Evolutionary conservation across 345 rosid species (phyloP), one percentile per base, ranked within the genome.

Genomic region (Syzygium grande): DNA sequence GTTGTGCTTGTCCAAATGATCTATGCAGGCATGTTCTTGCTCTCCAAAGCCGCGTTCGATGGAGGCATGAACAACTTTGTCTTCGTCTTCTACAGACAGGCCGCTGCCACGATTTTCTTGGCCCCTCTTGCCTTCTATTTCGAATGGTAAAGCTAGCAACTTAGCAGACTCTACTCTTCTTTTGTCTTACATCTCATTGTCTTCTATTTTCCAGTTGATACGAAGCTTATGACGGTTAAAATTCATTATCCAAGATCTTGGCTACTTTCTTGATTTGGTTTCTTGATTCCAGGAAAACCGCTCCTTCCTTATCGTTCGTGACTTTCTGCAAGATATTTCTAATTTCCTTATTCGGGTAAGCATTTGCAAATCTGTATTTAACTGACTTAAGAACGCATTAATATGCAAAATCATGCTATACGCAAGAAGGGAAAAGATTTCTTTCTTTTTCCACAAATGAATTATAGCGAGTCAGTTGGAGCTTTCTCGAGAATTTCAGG

Each of bases 11-110:
- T 96, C 52, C 99, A 97, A 87, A 86, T 93, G n/a, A 94, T 97
- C 61, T 97, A 95, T 85, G 91, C 98, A 16, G 94, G 94, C 84
- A 95, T 97, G 99, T 97, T 97, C 94, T 89, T 97, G 92, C 89
- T 97, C 90, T 97, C 99, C 61, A 97, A 97, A 88, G 98, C 97
- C 9, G 99, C 94, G 51, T 96, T 97, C 89, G 91, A 95, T 88
- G 94, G 92, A 2, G 99, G 99, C 21, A 94, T 97, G 98, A 96
- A 96, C 93, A 96, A 91, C 86, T 96, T 93, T 83, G 92, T 97
- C 86, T 96, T 97, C 84, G 93, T 95, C 65, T 97, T 96, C 88
- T 97, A 96, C 79, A 92, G 99, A 63, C 99, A 97, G 86, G 97
- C 99, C 21, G 87, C 89, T 3, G 99, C 99, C 30, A 93, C 98